Conservation (phyloP, 1,284 basidiomycete species). For the Trametes versicolor region DNA sequence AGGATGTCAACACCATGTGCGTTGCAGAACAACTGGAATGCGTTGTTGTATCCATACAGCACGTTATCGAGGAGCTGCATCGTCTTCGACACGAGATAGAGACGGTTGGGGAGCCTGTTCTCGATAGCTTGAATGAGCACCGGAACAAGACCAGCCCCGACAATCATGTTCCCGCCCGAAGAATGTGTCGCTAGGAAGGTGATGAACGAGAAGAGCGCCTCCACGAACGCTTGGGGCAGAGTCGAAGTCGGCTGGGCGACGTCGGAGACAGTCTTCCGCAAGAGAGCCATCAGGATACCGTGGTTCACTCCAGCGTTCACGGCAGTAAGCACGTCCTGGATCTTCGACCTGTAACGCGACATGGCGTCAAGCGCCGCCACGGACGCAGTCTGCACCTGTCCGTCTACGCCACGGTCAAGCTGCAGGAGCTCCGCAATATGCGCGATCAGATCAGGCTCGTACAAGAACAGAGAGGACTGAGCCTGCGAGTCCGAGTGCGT, state of each 20-base stretch:
- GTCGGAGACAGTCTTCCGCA: slow-evolving; percentile 83
- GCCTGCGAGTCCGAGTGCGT: slow-evolving; percentile 85
- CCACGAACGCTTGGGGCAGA: slow-evolving; percentile 85
- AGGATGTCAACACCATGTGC: slow-evolving; percentile 88
- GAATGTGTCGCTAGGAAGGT: slow-evolving; percentile 89
- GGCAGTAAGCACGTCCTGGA: slow-evolving; percentile 89
- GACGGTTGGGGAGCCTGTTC: slow-evolving; percentile 72
- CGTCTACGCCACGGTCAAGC: slow-evolving; percentile 74
- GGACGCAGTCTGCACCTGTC: slow-evolving; percentile 83
- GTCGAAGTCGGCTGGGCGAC: slow-evolving; percentile 71
- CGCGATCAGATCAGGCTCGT: slow-evolving; percentile 91
- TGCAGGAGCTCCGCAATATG: slow-evolving; percentile 93
- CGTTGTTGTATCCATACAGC: slow-evolving; percentile 89
- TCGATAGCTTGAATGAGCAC: slow-evolving; percentile 90
- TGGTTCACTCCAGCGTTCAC: slow-evolving; percentile 97
- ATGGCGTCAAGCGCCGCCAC: slow-evolving; percentile 92
- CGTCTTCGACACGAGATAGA: slow-evolving; percentile 84
- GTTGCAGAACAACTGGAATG: slow-evolving; percentile 89
- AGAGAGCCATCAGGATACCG: slow-evolving; percentile 89
- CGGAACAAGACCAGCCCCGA: slow-evolving; percentile 96
- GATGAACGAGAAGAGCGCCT: slow-evolving; percentile 88
- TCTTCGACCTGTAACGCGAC: slow-evolving; percentile 84
- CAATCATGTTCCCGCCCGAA: slow-evolving; percentile 90
- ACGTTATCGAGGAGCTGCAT: slow-evolving; percentile 95
- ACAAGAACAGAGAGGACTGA: slow-evolving; percentile 87